These are phyloP conservation scores for Russula sp. DNA, from an alignment of 768 basidiomycete genomes.

Conservation along the genomic window DNA sequence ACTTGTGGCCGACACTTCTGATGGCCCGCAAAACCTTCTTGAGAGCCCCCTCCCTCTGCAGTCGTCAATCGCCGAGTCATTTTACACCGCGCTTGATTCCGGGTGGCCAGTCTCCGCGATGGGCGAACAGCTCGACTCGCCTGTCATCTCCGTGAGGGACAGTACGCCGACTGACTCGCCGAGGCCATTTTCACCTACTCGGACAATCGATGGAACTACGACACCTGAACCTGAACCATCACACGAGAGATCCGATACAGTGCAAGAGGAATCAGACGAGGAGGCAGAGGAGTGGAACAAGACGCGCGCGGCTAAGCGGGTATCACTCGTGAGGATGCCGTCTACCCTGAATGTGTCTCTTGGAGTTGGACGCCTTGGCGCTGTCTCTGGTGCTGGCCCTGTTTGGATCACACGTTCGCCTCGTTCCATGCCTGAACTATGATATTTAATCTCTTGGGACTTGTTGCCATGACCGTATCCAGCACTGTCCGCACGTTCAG, in stretches of 20 bases:
- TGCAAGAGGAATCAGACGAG: slow-evolving; percentile 46
- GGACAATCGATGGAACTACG: not conserved
- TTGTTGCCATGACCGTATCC: not conserved
- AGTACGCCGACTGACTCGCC: not conserved
- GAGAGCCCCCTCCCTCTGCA: slow-evolving; percentile 28
- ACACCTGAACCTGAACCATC: slow-evolving; percentile 14
- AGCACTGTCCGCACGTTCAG: not conserved
- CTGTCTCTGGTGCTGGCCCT: slow-evolving; percentile 1
- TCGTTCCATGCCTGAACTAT: slow-evolving; percentile 1
- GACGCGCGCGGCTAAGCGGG: slow-evolving; percentile 78
- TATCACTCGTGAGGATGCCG: slow-evolving; percentile 72
- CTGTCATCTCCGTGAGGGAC: not conserved
- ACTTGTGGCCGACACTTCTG: slow-evolving; percentile 18
- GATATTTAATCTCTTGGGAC: not conserved
- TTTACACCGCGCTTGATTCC: slow-evolving; percentile 61
- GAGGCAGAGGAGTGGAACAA: slow-evolving; percentile 86
- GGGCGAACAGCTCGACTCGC: slow-evolving; percentile 12
- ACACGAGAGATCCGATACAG: slow-evolving; percentile 43
- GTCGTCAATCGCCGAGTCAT: slow-evolving; percentile 47
- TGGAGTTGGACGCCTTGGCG: slow-evolving; percentile 22
- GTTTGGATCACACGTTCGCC: slow-evolving; percentile 1
- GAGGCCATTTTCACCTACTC: not conserved
- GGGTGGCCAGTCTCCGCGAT: slow-evolving; percentile 24
- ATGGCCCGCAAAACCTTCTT: slow-evolving; percentile 9
- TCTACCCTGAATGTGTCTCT: slow-evolving; percentile 38